Evolutionary conservation across 2,329 filamentous ascomycete genomes (phyloP).

Genomic region (Mycocentrospora acerina): DNA sequence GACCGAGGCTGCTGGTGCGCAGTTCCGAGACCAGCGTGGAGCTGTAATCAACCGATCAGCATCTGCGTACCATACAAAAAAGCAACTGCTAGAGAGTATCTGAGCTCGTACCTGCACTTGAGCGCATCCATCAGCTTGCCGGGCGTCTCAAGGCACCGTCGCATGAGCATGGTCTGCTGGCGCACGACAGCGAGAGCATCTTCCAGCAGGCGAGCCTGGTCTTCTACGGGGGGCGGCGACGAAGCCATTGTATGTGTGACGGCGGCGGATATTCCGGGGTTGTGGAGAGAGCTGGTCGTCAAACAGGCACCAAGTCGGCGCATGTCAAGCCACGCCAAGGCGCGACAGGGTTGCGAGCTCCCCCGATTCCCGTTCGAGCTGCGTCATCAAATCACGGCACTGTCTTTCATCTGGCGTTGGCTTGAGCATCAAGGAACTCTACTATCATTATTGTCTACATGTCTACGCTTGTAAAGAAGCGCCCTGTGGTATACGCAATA

Average conservation of each 20-base stretch:
- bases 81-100: constrained; percentile 1
- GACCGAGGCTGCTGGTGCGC: constrained; percentile 93
- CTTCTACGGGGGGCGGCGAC: constrained; percentile 53
- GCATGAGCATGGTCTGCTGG: constrained; percentile 96
- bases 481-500: constrained; percentile 2
- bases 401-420: too few species aligned
- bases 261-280: constrained; percentile 26
- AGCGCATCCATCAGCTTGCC: constrained; percentile 99
- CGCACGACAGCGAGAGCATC: constrained; percentile 95
- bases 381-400: constrained; percentile 24
- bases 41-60: constrained; percentile 51
- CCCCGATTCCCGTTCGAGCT: constrained; percentile 19
- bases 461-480: constrained; percentile 1
- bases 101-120: constrained; percentile 81
- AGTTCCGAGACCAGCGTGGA: constrained; percentile 98
- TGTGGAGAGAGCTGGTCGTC: constrained; percentile 28
- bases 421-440: too few species aligned
- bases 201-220: constrained; percentile 85
- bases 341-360: constrained; percentile 26
- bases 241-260: constrained; percentile 45
- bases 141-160: constrained; percentile 93
- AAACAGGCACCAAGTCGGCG: constrained; percentile 22
- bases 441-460: not conserved
- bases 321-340: constrained; percentile 27
- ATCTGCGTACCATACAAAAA: constrained; percentile 9